Conservation (phyloP, 2,329 filamentous ascomycete species). For the Penicillium vulpinum region DNA sequence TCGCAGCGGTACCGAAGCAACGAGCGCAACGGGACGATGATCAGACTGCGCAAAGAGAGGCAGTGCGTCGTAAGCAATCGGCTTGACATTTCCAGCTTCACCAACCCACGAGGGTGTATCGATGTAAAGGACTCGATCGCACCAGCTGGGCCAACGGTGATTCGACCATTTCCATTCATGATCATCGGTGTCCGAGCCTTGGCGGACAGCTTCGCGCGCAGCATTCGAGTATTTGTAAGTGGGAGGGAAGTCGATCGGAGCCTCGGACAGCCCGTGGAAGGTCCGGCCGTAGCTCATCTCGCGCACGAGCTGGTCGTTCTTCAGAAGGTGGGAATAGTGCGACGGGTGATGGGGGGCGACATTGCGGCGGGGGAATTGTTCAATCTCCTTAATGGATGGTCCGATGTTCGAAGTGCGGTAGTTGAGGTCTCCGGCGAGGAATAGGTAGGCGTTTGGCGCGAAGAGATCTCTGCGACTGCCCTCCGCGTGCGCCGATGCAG, state of each 20-base stretch:
- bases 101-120: slow-evolving; percentile 58
- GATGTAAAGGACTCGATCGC: slow-evolving; percentile 82
- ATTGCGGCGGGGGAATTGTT: slow-evolving; percentile 63
- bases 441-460: slow-evolving; percentile 71
- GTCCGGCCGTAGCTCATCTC: slow-evolving; percentile 70
- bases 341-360: slow-evolving; percentile 52
- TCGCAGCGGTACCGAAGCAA: slow-evolving; percentile 63
- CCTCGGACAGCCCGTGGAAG: slow-evolving; percentile 76
- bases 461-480: slow-evolving; percentile 59
- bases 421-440: slow-evolving; percentile 90
- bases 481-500: slow-evolving; percentile 31
- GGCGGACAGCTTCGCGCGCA: slow-evolving; percentile 41
- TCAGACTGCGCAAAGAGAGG: slow-evolving; percentile 82
- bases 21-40: slow-evolving; percentile 79
- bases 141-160: slow-evolving; percentile 90
- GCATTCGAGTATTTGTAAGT: slow-evolving; percentile 81
- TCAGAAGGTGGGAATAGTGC: slow-evolving; percentile 68
- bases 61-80: slow-evolving; percentile 68
- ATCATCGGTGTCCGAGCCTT: slow-evolving; percentile 26
- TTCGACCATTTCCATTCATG: slow-evolving; percentile 71
- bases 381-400: slow-evolving; percentile 60
- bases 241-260: slow-evolving; percentile 74
- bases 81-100: slow-evolving; percentile 46
- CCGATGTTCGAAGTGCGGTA: slow-evolving; percentile 76
- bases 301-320: slow-evolving; percentile 73